These are phyloP conservation scores for Yamadazyma endophytica DNA, from an alignment of 805 yeast genomes.

Conservation along the genomic window DNA sequence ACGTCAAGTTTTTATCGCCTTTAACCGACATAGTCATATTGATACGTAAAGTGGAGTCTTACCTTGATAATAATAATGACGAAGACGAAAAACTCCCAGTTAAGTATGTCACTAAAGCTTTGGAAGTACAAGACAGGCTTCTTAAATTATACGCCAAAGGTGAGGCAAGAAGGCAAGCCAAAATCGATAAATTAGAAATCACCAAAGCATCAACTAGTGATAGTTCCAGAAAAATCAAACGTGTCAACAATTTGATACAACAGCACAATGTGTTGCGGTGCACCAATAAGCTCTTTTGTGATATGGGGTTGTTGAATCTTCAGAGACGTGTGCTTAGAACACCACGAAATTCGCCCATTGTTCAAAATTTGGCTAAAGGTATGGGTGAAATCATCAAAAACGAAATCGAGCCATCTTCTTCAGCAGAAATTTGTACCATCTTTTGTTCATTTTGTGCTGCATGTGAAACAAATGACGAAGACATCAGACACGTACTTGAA, in stretches of 20 bases:
- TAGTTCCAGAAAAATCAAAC: slow-evolving; percentile 2
- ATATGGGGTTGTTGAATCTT: slow-evolving; percentile 52
- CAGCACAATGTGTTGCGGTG: slow-evolving; percentile 36
- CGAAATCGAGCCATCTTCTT: slow-evolving; percentile 41
- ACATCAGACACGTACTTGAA: slow-evolving; percentile 30
- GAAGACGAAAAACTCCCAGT: slow-evolving; percentile 13
- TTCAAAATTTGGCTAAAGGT: slow-evolving; percentile 44
- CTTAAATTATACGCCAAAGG: slow-evolving; percentile 18
- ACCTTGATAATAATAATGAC: slow-evolving; percentile 8
- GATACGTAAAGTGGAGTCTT: slow-evolving; percentile 24
- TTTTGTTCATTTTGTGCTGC: slow-evolving; percentile 57
- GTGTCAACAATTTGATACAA: slow-evolving; percentile 15
- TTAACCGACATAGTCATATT: slow-evolving; percentile 46
- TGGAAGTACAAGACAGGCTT: slow-evolving; percentile 24
- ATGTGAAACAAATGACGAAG: slow-evolving; percentile 46
- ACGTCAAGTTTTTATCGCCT: slow-evolving; percentile 54
- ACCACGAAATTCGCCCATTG: slow-evolving; percentile 41
- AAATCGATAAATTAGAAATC: slow-evolving; percentile 17
- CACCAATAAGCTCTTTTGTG: slow-evolving; percentile 50
- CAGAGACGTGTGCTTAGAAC: slow-evolving; percentile 51
- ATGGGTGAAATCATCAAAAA: slow-evolving; percentile 33
- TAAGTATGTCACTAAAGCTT: slow-evolving; percentile 16
- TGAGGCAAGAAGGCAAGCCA: slow-evolving; percentile 21
- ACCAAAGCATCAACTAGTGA: slow-evolving; percentile 1
- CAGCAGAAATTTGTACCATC: slow-evolving; percentile 53